Evolutionary conservation across 2,329 filamentous ascomycete species (phyloP).

Genomic region (Fusarium incarnatum): DNA sequence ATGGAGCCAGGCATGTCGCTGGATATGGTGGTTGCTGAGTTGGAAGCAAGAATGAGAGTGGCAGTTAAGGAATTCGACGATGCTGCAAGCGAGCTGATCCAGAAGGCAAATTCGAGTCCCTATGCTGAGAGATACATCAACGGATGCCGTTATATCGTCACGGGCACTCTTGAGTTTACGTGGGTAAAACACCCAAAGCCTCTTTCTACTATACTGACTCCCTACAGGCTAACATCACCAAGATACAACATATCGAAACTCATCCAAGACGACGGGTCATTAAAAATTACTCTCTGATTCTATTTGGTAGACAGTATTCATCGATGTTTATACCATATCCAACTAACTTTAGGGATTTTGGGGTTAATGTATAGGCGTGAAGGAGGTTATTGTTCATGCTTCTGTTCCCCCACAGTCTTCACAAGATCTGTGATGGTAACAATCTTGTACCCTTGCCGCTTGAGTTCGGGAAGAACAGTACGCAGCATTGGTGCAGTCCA

Average conservation of each 20-base stretch:
- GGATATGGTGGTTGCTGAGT: constrained; percentile 40
- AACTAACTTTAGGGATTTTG: neutral
- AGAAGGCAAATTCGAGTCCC: constrained; percentile 20
- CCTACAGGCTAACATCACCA: constrained; percentile 48
- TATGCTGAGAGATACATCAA: constrained; percentile 45
- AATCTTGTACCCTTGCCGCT: constrained; percentile 74
- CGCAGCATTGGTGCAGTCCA: constrained; percentile 87
- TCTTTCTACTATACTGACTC: neutral
- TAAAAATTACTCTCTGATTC: constrained; percentile 48
- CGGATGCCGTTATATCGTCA: constrained; percentile 49
- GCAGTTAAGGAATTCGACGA: constrained; percentile 44
- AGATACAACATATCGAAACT: constrained; percentile 50
- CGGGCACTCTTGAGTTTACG: constrained; percentile 51
- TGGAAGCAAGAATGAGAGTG: constrained; percentile 38
- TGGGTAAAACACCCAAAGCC: constrained; percentile 29
- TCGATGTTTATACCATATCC: neutral
- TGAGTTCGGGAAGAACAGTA: constrained; percentile 77
- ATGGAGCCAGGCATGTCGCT: constrained; percentile 39
- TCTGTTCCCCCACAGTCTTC: constrained; percentile 50
- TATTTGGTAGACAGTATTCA: neutral
- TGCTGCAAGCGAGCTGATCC: constrained; percentile 32
- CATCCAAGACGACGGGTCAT: constrained; percentile 49
- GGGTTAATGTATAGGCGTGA: neutral
- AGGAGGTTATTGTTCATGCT: constrained; percentile 28
- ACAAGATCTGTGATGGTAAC: constrained; percentile 78